These are phyloP conservation scores for Ceratonia siliqua DNA, from an alignment of 306 rosid species.

Conservation along the genomic window DNA sequence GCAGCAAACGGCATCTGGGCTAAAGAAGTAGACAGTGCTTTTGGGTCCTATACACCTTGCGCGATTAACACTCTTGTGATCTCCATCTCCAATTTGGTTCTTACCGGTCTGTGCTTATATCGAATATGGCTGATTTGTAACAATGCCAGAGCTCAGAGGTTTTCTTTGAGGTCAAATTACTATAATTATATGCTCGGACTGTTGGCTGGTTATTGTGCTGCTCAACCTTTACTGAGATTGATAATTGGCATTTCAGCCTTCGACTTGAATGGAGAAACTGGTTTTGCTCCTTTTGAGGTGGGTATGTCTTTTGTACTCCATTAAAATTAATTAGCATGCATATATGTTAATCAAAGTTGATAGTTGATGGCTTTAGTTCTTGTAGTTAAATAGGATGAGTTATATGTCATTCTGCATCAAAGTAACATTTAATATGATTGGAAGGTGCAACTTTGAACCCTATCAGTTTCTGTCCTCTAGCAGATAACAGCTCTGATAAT, in stretches of 20 bases:
- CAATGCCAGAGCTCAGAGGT: slow-evolving; percentile 55
- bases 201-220: slow-evolving; percentile 60
- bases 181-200: slow-evolving; percentile 58
- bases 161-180: slow-evolving; percentile 60
- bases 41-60: slow-evolving; percentile 88
- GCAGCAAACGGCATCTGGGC: slow-evolving; percentile 60
- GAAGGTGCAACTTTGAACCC: slow-evolving; percentile 6
- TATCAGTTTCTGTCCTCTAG: slow-evolving; percentile 15
- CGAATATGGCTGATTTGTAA: slow-evolving; percentile 58
- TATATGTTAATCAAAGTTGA: background rate
- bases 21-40: slow-evolving; percentile 57
- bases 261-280: slow-evolving; percentile 48
- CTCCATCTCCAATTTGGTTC: slow-evolving; percentile 70
- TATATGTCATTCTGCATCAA: slow-evolving; percentile 5
- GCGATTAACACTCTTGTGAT: slow-evolving; percentile 69
- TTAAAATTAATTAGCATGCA: background rate
- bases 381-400: background rate
- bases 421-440: background rate
- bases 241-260: slow-evolving; percentile 53
- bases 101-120: slow-evolving; percentile 58
- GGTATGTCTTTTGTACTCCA: slow-evolving; percentile 8
- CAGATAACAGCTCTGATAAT: slow-evolving; percentile 52
- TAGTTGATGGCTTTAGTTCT: slow-evolving; percentile 26
- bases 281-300: slow-evolving; percentile 84
- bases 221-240: slow-evolving; percentile 66